Evolutionary conservation across 495 filamentous ascomycete species (phyloP).

Genomic region (Trichoderma asperelloides): DNA sequence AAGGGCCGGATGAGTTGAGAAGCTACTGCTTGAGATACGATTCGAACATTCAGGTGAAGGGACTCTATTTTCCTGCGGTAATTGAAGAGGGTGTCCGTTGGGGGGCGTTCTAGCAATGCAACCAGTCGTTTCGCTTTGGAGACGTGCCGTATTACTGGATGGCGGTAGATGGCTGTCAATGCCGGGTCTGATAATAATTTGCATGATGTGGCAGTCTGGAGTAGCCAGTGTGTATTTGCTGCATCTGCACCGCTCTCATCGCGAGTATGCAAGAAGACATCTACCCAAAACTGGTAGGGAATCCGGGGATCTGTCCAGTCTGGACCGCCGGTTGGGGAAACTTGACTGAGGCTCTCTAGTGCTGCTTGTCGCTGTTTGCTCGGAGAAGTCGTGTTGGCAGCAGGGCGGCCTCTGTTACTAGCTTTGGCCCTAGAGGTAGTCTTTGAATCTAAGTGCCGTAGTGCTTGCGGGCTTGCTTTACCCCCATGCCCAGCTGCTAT

Average conservation of each 20-base stretch:
- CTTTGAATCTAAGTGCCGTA: not conserved
- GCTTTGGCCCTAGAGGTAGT: not conserved
- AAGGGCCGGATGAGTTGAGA: not conserved
- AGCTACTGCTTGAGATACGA: slow-evolving; percentile 21
- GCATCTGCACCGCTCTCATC: slow-evolving; percentile 40
- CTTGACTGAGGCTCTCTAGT: not conserved
- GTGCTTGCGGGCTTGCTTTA: not conserved
- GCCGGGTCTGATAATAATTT: slow-evolving; percentile 55
- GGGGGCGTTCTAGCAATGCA: not conserved
- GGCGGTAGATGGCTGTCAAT: slow-evolving; percentile 54
- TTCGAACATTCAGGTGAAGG: slow-evolving; percentile 50
- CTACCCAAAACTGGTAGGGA: slow-evolving; percentile 54
- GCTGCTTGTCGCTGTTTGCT: not conserved
- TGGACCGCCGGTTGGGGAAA: not conserved
- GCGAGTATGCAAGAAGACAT: slow-evolving; percentile 54
- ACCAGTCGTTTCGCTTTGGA: not conserved
- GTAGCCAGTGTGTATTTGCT: slow-evolving; percentile 41
- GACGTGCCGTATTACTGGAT: slow-evolving; percentile 31
- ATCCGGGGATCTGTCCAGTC: slow-evolving; percentile 20
- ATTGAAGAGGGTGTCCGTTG: slow-evolving; percentile 19
- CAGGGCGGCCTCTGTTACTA: not conserved
- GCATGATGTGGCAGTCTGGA: slow-evolving; percentile 45
- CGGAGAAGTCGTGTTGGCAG: not conserved
- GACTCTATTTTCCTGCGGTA: slow-evolving; percentile 58
- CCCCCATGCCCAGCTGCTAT: not conserved